phyloP scores from a whole-genome alignment of 805 yeast genomes.

The Cyberlindnera veronae region DNA sequence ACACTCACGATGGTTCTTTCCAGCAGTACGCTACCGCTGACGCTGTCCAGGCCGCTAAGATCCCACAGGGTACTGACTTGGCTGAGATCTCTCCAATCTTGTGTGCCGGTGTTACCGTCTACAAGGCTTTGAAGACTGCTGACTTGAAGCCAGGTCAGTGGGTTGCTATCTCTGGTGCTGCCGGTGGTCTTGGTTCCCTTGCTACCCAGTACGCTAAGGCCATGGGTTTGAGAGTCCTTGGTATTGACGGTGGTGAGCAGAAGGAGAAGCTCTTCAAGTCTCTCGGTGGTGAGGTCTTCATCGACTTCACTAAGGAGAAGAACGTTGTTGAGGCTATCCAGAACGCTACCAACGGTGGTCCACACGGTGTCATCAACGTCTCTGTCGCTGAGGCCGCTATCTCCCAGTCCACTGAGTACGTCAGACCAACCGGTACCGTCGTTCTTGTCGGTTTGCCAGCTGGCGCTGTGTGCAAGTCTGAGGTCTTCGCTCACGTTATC shows the following conservation, averaged over 20 bases:
- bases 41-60: slow-evolving; percentile 80
- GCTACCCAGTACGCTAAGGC: slow-evolving; percentile 75
- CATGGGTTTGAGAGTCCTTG: slow-evolving; percentile 71
- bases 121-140: slow-evolving; percentile 85
- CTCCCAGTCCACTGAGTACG: slow-evolving; percentile 55
- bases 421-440: slow-evolving; percentile 66
- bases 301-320: slow-evolving; percentile 55
- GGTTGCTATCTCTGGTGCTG: slow-evolving; percentile 78
- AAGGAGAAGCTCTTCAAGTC: slow-evolving; percentile 51
- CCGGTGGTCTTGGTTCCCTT: slow-evolving; percentile 74
- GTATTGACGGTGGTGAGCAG: slow-evolving; percentile 67
- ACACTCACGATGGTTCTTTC: slow-evolving; percentile 88
- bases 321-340: slow-evolving; percentile 54
- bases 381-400: slow-evolving; percentile 72
- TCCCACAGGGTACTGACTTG: slow-evolving; percentile 71
- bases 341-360: slow-evolving; percentile 65
- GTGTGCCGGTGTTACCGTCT: slow-evolving; percentile 90
- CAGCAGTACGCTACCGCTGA: slow-evolving; percentile 89
- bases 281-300: slow-evolving; percentile 64
- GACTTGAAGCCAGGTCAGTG: slow-evolving; percentile 65
- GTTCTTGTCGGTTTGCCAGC: slow-evolving; percentile 78
- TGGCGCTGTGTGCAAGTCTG: slow-evolving; percentile 65
- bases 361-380: slow-evolving; percentile 73
- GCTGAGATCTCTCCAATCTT: slow-evolving; percentile 77
- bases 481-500: slow-evolving; percentile 71